Percentiles rank a stretch among this genome's conserved stretches.
Evolutionary conservation across 1,284 basidiomycete species (phyloP).

Genomic region (Agaricales sp.): DNA sequence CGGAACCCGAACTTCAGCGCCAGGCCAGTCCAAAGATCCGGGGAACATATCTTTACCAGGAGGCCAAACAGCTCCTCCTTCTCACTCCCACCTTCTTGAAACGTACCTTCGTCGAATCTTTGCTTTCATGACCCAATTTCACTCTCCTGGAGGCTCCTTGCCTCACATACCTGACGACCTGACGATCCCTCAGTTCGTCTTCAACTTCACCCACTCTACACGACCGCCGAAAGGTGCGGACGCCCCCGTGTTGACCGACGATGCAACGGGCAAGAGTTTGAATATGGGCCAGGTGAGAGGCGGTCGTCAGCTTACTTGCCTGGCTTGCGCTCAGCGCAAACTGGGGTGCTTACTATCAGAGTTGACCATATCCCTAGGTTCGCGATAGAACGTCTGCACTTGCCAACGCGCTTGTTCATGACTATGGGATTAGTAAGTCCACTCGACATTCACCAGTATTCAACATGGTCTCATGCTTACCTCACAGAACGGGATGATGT

Average conservation of each 20-base stretch:
- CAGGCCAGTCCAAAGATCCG: no score
- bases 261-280: conserved; percentile 39
- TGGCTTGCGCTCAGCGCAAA: neutral
- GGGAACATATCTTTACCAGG: no score
- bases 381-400: conserved; percentile 43
- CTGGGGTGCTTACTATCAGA: conserved; percentile 2
- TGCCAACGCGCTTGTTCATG: conserved; percentile 48
- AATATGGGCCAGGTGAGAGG: conserved; percentile 38
- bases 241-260: conserved; percentile 57
- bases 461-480: conserved; percentile 4
- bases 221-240: conserved; percentile 33
- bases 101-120: no score
- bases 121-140: neutral
- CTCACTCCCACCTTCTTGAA: no score
- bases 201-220: conserved; percentile 40
- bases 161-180: conserved; percentile 58
- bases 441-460: neutral
- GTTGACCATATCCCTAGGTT: conserved; percentile 21
- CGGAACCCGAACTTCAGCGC: no score
- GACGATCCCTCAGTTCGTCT: conserved; percentile 65
- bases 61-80: no score
- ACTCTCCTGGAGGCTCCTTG: conserved; percentile 16
- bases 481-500: conserved; percentile 28
- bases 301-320: neutral
- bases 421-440: conserved; percentile 47